These are phyloP conservation scores for Verticillium tricorpus DNA, from an alignment of 2,329 filamentous ascomycete species.

Conservation along the genomic window DNA sequence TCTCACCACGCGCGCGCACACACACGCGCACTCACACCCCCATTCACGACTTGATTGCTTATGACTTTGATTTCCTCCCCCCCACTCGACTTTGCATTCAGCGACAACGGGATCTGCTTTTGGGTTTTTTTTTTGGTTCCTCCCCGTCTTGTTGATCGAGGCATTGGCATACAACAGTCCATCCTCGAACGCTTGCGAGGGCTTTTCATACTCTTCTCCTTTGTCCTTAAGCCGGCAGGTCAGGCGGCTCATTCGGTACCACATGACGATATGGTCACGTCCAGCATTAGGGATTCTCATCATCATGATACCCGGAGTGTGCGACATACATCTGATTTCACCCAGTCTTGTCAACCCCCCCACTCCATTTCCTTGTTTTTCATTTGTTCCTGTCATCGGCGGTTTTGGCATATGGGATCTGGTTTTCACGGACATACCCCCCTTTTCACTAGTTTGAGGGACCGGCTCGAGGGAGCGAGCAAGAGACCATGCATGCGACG, in stretches of 20 bases:
- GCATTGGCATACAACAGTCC: neutral
- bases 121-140: neutral
- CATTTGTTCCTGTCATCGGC: neutral
- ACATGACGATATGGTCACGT: slow-evolving; percentile 6
- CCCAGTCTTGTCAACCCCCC: slow-evolving; percentile 14
- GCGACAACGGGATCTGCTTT: neutral
- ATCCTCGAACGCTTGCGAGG: neutral
- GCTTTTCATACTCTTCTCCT: neutral
- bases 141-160: neutral
- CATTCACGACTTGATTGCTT: neutral
- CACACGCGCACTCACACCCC: neutral
- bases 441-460: neutral
- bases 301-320: slow-evolving; percentile 15
- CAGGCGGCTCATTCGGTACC: neutral
- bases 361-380: slow-evolving; percentile 6
- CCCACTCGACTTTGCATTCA: neutral
- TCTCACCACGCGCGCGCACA: neutral
- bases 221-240: neutral
- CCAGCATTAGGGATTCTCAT: slow-evolving; percentile 13
- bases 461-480: neutral
- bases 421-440: slow-evolving; percentile 1
- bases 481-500: neutral
- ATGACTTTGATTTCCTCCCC: neutral
- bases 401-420: neutral
- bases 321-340: slow-evolving; percentile 13